A percentile compares a stretch with the other conserved stretches of the same genome.
phyloP scores from a whole-genome alignment of 441 rosid species.

The Pelargonium myrrhifolium region DNA sequence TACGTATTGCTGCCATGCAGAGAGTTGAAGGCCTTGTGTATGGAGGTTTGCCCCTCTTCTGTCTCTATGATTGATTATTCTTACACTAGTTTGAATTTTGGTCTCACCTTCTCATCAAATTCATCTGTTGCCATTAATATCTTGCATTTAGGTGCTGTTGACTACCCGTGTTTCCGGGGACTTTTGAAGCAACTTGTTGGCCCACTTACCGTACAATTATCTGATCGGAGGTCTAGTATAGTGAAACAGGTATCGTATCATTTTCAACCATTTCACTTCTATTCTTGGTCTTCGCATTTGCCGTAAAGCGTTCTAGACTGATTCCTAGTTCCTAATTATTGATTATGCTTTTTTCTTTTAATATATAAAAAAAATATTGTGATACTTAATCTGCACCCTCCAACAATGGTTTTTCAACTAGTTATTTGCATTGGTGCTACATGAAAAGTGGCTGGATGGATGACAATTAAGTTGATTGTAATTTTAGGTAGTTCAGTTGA shows the following conservation, averaged over 20 bases:
- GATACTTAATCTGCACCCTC: neutral
- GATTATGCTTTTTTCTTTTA: neutral
- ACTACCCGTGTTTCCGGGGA: slow-evolving; percentile 81
- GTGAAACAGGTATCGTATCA: slow-evolving; percentile 73
- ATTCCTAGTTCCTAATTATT: neutral
- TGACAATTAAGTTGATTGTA: too few species aligned
- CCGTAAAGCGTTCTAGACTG: neutral
- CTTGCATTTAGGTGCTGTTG: slow-evolving; percentile 65
- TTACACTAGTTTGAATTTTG: neutral
- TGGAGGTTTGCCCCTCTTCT: slow-evolving; percentile 51
- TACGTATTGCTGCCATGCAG: slow-evolving; percentile 96
- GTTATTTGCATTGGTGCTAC: too few species aligned
- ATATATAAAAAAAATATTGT: neutral
- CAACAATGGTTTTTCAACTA: neutral
- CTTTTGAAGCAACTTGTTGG: slow-evolving; percentile 85
- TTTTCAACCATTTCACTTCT: slow-evolving; percentile 16
- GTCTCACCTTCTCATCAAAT: neutral
- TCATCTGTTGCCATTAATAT: slow-evolving; percentile 16
- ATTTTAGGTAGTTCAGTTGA: too few species aligned
- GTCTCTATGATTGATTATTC: neutral
- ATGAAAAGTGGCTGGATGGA: too few species aligned
- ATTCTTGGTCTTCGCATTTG: neutral
- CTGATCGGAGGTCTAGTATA: slow-evolving; percentile 93
- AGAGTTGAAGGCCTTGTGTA: slow-evolving; percentile 89
- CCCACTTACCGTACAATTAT: slow-evolving; percentile 72